Evolutionary conservation across 208 protist species (phyloP).

Genomic region (Porcisia hertigi): DNA sequence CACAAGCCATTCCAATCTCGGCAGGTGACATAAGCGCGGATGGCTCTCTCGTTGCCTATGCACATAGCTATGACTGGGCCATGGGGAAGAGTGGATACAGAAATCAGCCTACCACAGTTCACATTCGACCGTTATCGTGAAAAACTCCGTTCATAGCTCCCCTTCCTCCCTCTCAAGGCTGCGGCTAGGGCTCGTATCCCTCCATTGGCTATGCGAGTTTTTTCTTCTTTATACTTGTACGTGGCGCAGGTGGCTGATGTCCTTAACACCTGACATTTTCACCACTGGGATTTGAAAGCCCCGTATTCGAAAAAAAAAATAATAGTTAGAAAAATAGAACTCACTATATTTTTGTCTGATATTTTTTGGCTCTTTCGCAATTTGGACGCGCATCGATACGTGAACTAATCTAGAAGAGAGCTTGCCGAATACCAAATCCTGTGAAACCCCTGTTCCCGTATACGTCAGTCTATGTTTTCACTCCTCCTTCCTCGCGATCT

Average conservation of each 20-base stretch:
- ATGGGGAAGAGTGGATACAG: constrained; percentile 65
- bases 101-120: constrained; percentile 53
- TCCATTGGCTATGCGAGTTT: constrained; percentile 3
- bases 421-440: not conserved
- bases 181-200: not conserved
- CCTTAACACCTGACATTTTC: not conserved
- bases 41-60: constrained; percentile 66
- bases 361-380: not conserved
- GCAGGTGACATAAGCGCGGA: constrained; percentile 72
- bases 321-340: not conserved
- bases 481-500: not conserved
- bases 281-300: not conserved
- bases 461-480: constrained; percentile 2
- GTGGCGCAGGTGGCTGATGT: not conserved
- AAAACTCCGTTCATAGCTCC: not conserved
- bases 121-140: constrained; percentile 30
- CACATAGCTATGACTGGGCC: constrained; percentile 87
- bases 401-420: not conserved
- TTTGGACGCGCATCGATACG: not conserved
- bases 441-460: not conserved
- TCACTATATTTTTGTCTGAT: constrained; percentile 1
- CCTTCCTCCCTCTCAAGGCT: not conserved
- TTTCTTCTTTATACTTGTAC: constrained; percentile 9
- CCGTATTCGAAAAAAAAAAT: constrained; percentile 2
- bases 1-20: constrained; percentile 64